Conservation (phyloP, 352 stramenopile species). For the Pythium brachiatum region DNA sequence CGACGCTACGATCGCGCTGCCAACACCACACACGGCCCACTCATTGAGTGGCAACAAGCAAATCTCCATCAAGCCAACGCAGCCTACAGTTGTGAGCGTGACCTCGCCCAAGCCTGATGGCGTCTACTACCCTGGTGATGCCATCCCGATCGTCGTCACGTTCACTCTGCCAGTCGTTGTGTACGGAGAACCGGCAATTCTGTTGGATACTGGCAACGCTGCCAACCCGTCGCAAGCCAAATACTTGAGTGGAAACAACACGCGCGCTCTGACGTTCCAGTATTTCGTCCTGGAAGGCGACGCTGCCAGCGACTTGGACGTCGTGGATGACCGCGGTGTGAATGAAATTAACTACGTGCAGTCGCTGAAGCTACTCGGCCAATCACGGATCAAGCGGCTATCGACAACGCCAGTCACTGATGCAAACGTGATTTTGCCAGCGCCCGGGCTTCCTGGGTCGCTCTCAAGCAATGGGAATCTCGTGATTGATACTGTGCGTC, state of each 20-base stretch:
- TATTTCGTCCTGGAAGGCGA: conserved; percentile 50
- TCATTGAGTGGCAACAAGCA: conserved; percentile 45
- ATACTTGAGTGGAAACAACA: conserved; percentile 38
- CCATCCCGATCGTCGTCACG: conserved; percentile 42
- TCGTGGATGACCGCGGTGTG: conserved; percentile 49
- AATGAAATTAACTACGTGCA: conserved; percentile 45
- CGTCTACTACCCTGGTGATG: conserved; percentile 59
- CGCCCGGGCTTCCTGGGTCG: conserved; percentile 42
- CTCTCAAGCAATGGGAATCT: conserved; percentile 43
- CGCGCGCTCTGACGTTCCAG: conserved; percentile 43
- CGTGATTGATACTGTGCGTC: conserved; percentile 43
- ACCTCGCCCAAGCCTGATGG: conserved; percentile 36
- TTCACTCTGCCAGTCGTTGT: conserved; percentile 71
- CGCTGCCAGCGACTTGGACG: conserved; percentile 32
- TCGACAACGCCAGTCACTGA: conserved; percentile 44
- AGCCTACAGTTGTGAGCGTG: conserved; percentile 37
- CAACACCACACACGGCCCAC: conserved; percentile 31
- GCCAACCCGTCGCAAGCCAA: conserved; percentile 20
- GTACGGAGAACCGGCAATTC: conserved; percentile 42
- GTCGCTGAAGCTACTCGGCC: conserved; percentile 33
- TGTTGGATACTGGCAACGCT: conserved; percentile 30
- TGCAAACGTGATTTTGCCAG: conserved; percentile 41
- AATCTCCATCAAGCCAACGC: conserved; percentile 58
- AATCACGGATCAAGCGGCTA: conserved; percentile 45
- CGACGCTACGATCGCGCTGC: conserved; percentile 44